Evolutionary conservation across 2,329 filamentous ascomycete species (phyloP).

Genomic region (Nakataea oryzae): DNA sequence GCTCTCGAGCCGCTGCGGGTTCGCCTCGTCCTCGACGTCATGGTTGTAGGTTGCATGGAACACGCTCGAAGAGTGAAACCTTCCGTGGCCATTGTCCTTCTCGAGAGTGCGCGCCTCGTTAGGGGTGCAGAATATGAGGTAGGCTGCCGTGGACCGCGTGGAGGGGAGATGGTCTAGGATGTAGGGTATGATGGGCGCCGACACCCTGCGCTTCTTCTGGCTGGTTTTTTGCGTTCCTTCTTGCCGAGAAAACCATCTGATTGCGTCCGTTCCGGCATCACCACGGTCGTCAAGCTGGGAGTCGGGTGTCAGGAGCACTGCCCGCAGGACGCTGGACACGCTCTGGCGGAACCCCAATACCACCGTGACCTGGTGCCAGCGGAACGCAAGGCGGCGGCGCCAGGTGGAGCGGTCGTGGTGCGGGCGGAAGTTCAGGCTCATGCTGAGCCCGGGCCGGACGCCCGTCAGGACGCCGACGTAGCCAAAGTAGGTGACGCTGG

Average conservation of each 20-base stretch:
- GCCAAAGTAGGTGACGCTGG: constrained; percentile 35
- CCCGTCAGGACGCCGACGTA: constrained; percentile 39
- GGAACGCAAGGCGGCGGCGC: constrained; percentile 11
- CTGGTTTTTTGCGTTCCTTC: no score
- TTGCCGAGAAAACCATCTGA: no score
- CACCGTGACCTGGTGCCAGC: constrained; percentile 15
- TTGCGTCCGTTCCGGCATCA: neutral
- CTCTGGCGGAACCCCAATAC: constrained; percentile 12
- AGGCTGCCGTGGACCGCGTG: constrained; percentile 16
- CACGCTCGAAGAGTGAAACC: constrained; percentile 9
- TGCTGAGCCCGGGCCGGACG: constrained; percentile 30
- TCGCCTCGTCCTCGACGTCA: constrained; percentile 13
- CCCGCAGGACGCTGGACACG: constrained; percentile 15
- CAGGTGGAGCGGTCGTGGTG: constrained; percentile 15
- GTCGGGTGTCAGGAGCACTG: constrained; percentile 9
- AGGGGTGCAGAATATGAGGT: constrained; percentile 18
- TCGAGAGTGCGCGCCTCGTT: constrained; percentile 14
- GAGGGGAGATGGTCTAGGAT: constrained; percentile 9
- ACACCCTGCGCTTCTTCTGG: neutral
- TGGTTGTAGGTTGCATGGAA: constrained; percentile 19
- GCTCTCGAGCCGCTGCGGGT: constrained; percentile 8
- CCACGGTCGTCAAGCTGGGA: neutral
- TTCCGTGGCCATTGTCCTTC: constrained; percentile 15
- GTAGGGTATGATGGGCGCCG: constrained; percentile 1
- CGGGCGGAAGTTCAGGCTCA: constrained; percentile 35